Evolutionary conservation across 2,329 filamentous ascomycete species (phyloP).

Genomic region (Ceratocystis huliohia): DNA sequence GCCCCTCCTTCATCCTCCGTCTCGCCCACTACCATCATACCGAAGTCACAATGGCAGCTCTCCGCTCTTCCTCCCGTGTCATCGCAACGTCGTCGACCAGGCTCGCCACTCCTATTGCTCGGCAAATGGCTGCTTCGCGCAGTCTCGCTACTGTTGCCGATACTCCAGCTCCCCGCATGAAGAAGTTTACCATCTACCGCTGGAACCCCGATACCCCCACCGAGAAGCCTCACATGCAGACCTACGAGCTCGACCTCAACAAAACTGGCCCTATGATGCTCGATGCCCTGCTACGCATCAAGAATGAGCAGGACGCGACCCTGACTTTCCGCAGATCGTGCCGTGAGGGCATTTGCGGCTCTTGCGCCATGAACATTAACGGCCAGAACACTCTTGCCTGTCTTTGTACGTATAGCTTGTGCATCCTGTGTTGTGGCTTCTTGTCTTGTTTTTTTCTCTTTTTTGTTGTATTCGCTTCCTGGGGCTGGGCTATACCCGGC

Average conservation of each 20-base stretch:
- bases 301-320: slow-evolving; percentile 97
- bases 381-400: slow-evolving; percentile 96
- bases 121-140: slow-evolving; percentile 35
- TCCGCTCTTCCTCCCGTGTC: slow-evolving; percentile 46
- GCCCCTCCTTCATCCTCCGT: not conserved
- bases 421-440: not conserved
- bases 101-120: slow-evolving; percentile 32
- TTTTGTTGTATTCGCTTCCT: not conserved
- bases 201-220: slow-evolving; percentile 92
- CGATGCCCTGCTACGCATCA: slow-evolving; percentile 92
- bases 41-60: slow-evolving; percentile 42
- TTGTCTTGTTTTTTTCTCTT: not conserved
- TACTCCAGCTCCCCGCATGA: slow-evolving; percentile 54
- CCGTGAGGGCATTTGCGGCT: slow-evolving; percentile 95
- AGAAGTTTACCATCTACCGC: slow-evolving; percentile 97
- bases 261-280: slow-evolving; percentile 99
- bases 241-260: slow-evolving; percentile 89
- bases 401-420: slow-evolving; percentile 57
- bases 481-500: not conserved
- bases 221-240: slow-evolving; percentile 91
- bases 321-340: slow-evolving; percentile 92
- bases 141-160: slow-evolving; percentile 46
- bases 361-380: slow-evolving; percentile 99
- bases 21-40: not conserved
- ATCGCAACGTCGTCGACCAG: slow-evolving; percentile 35